Conservation (phyloP, 2,329 filamentous ascomycete species). For the Colletotrichum siamense region DNA sequence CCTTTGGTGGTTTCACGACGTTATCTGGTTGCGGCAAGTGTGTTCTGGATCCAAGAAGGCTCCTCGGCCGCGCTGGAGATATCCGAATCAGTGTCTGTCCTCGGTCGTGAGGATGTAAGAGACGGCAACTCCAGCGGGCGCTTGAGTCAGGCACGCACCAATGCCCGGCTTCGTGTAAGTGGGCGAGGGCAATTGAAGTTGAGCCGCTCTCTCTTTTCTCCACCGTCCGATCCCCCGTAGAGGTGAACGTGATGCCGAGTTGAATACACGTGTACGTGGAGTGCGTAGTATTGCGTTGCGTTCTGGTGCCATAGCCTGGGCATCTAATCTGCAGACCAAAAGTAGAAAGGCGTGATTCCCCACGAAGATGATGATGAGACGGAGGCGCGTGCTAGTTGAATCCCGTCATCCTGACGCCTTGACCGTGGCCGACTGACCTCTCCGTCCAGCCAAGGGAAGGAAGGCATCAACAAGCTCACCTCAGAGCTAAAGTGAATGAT, state of each 20-base stretch:
- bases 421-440: background rate
- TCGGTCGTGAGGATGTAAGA: background rate
- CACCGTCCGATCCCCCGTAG: background rate
- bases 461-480: background rate
- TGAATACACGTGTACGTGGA: background rate
- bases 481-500: background rate
- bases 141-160: slow-evolving; percentile 14
- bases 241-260: background rate
- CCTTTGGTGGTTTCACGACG: background rate
- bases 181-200: slow-evolving; percentile 6
- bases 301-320: background rate
- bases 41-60: background rate
- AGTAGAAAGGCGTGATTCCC: background rate
- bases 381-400: background rate
- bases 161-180: slow-evolving; percentile 4
- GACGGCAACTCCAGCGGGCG: background rate
- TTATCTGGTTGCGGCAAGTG: background rate
- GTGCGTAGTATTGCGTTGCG: background rate
- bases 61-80: background rate
- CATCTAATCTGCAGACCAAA: background rate
- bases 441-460: background rate
- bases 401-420: slow-evolving; percentile 10
- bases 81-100: background rate
- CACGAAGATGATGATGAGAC: background rate
- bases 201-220: slow-evolving; percentile 6